Conservation (phyloP, 495 filamentous ascomycete genomes). For the Neurospora tetrasperma region DNA sequence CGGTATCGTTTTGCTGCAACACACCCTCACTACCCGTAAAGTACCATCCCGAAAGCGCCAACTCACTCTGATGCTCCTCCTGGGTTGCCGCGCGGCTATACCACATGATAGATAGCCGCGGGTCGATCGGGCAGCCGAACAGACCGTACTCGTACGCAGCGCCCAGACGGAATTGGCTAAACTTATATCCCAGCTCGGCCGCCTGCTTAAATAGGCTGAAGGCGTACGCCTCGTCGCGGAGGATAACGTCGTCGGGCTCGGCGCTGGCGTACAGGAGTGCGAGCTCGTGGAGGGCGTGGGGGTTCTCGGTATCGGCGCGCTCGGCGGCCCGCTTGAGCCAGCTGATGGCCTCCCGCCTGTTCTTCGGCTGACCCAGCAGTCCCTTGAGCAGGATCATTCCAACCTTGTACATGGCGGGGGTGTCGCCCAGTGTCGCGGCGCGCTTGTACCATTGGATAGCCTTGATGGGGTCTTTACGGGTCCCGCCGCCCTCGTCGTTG, state of each 20-base stretch:
- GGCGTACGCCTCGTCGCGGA: constrained; percentile 73
- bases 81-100: constrained; percentile 87
- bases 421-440: constrained; percentile 79
- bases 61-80: constrained; percentile 87
- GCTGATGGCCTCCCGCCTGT: constrained; percentile 70
- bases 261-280: constrained; percentile 74
- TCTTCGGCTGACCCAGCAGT: constrained; percentile 79
- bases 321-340: constrained; percentile 94
- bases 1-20: constrained; percentile 83
- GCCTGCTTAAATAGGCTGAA: constrained; percentile 72
- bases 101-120: constrained; percentile 77
- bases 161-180: constrained; percentile 84
- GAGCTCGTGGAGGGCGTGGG: constrained; percentile 90
- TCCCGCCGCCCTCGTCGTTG: constrained; percentile 86
- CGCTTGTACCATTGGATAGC: constrained; percentile 97
- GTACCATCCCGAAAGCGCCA: constrained; percentile 93
- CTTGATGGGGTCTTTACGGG: constrained; percentile 79
- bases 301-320: constrained; percentile 77
- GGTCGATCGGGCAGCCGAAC: constrained; percentile 72
- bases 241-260: constrained; percentile 54
- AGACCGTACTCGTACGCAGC: constrained; percentile 83
- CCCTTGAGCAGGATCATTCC: constrained; percentile 93
- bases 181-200: constrained; percentile 87
- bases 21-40: constrained; percentile 84
- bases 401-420: constrained; percentile 95